Conservation (phyloP, 495 filamentous ascomycete species). For the Cryomyces antarcticus region DNA sequence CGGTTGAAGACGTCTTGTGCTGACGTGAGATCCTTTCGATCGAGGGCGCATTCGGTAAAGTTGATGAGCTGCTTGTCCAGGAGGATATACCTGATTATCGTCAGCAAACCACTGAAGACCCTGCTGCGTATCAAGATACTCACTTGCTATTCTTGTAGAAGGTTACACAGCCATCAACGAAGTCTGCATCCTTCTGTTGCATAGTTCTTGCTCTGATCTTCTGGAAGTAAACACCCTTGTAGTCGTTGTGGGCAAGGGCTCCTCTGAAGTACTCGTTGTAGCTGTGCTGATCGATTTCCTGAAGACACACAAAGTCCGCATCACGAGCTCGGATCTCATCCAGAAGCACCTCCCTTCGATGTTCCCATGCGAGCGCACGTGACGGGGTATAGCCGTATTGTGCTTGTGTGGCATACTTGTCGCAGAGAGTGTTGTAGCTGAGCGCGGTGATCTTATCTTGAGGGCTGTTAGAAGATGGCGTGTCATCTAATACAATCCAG, state of each 20-base stretch:
- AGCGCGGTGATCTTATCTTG: slow-evolving; percentile 52
- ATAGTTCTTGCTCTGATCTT: slow-evolving; percentile 76
- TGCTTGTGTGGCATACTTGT: slow-evolving; percentile 62
- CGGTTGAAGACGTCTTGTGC: slow-evolving; percentile 94
- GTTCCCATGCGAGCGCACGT: slow-evolving; percentile 63
- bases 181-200: slow-evolving; percentile 65
- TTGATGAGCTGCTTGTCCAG: slow-evolving; percentile 86
- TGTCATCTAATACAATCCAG: slow-evolving; percentile 47
- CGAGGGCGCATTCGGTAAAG: slow-evolving; percentile 79
- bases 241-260: slow-evolving; percentile 61
- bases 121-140: not conserved
- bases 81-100: slow-evolving; percentile 40
- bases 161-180: slow-evolving; percentile 85
- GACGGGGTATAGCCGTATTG: slow-evolving; percentile 80
- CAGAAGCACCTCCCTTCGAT: slow-evolving; percentile 61
- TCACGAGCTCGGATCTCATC: slow-evolving; percentile 58
- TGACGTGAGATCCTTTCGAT: slow-evolving; percentile 83
- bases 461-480: slow-evolving; percentile 18
- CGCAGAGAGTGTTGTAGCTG: slow-evolving; percentile 88
- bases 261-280: slow-evolving; percentile 78
- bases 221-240: slow-evolving; percentile 83
- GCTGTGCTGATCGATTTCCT: slow-evolving; percentile 77
- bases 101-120: not conserved
- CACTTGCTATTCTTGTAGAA: slow-evolving; percentile 80
- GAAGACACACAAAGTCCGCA: slow-evolving; percentile 77